phyloP scores from a whole-genome alignment of 2,329 filamentous ascomycete species.

The Grosmannia penicillata region DNA sequence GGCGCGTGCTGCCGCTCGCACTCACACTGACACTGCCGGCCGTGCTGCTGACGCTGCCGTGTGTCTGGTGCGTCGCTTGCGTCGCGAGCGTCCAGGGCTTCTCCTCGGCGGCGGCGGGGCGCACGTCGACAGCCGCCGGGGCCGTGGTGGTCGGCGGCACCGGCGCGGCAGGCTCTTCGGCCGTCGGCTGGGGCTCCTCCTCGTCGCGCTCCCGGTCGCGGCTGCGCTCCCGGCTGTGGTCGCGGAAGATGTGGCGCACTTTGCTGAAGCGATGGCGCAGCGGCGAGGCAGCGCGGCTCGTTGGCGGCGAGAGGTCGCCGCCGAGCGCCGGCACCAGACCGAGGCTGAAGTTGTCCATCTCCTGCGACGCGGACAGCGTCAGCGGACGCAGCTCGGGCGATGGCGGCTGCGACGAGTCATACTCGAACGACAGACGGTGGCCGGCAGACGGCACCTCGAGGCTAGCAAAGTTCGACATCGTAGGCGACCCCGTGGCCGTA shows the following conservation, averaged over 20 bases:
- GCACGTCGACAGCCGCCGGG: too few relatives aligned
- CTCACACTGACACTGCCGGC: too few relatives aligned
- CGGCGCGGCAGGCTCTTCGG: background rate
- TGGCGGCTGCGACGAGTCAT: constrained; percentile 29
- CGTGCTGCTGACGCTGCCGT: constrained; percentile 32
- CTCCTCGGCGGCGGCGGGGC: too few relatives aligned
- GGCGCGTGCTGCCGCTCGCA: constrained; percentile 24
- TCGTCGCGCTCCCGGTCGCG: constrained; percentile 16
- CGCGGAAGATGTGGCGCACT: constrained; percentile 40
- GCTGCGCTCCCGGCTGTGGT: constrained; percentile 32
- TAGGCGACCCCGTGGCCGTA: background rate
- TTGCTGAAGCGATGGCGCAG: constrained; percentile 41
- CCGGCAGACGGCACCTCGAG: constrained; percentile 29
- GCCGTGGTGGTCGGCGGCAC: background rate
- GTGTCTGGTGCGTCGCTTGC: constrained; percentile 21
- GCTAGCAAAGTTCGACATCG: constrained; percentile 23
- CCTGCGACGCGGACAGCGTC: too few relatives aligned
- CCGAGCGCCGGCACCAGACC: constrained; percentile 42
- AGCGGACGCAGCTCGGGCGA: constrained; percentile 35
- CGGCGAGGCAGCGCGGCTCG: constrained; percentile 50
- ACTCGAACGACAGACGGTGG: constrained; percentile 26
- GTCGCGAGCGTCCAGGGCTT: too few relatives aligned
- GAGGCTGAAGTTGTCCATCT: constrained; percentile 25
- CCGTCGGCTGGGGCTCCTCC: background rate
- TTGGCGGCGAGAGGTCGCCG: constrained; percentile 46